Evolutionary conservation across 2,329 filamentous ascomycete species (phyloP).

Genomic region (Aureobasidium zeae): DNA sequence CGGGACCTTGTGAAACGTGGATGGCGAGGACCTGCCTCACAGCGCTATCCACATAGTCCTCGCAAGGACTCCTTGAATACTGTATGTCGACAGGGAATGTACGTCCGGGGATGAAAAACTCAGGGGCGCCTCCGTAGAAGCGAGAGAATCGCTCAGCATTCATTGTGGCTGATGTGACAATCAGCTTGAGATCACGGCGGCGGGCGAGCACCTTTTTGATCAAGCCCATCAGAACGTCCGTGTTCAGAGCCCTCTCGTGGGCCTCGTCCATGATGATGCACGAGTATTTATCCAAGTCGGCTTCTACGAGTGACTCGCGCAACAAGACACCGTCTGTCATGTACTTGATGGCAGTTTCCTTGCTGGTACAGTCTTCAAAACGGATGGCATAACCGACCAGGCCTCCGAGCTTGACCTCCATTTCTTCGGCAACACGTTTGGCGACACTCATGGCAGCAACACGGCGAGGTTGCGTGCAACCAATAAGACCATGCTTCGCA

Average conservation of each 20-base stretch:
- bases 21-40: constrained; percentile 94
- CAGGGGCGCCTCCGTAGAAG: constrained; percentile 91
- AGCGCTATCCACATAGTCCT: constrained; percentile 95
- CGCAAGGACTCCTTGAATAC: constrained; percentile 87
- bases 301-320: constrained; percentile 84
- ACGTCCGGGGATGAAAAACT: constrained; percentile 90
- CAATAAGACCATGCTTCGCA: constrained; percentile 77
- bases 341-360: constrained; percentile 93
- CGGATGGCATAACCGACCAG: constrained; percentile 94
- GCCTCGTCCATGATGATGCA: constrained; percentile 99
- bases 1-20: constrained; percentile 84
- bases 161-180: constrained; percentile 98
- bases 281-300: constrained; percentile 89
- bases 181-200: constrained; percentile 84
- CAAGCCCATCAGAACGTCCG: constrained; percentile 91
- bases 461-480: constrained; percentile 89
- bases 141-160: constrained; percentile 92
- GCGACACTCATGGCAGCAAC: constrained; percentile 99
- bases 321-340: constrained; percentile 97
- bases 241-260: constrained; percentile 92
- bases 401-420: constrained; percentile 84
- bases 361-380: constrained; percentile 96
- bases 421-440: constrained; percentile 95
- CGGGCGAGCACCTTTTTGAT: constrained; percentile 94
- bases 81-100: constrained; percentile 97